Evolutionary conservation across 345 rosid species (phyloP), one percentile per base, ranked within the genome.

Genomic region (Syzygium oleosum): DNA sequence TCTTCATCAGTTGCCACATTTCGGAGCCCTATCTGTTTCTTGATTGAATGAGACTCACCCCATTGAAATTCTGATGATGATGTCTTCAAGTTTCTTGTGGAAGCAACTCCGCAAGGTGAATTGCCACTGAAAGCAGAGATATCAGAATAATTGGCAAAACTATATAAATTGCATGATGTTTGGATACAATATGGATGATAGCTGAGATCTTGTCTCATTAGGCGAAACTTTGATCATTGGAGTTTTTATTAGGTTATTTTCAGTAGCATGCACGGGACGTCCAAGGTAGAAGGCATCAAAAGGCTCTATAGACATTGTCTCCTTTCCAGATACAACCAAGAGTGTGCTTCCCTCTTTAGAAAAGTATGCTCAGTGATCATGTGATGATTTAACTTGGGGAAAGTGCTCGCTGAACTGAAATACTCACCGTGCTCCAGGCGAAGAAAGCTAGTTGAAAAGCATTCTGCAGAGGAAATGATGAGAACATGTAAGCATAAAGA

Each of bases 401-500:
- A 68, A 68, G 80, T 34, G 80, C 80, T 34, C 6, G 43, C 53
- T 22, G 27, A 85, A 31, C n/a, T 51, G 58, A 83, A 85, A 80
- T 88, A 89, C 96, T 92, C 79, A 98, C 99, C 83, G 90, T 86
- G 85, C 95, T 91, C 98, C 98, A 97, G 12, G 87, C 86, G 89
- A 97, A 95, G 92, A 96, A 96, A 87, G 99, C 99, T 19, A 96
- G 89, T 86, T 96, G 97, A 92, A 97, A 96, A 25, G 98, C 98
- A 87, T 97, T 97, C 98, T 97, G 95, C 90, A 88, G 86, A 43
- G 17, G 41, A 73, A 9, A 87, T 15, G 34, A 15, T 1, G 5
- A n/a, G 34, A 34, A 68, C 25, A 16, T 19, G 80, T 68, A 68
- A 68, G 46, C 80, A 68, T 17, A 34, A 68, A 34, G 43, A 68